Base-by-base conservation (phyloP, 2,329 filamentous ascomycete species). In the Esteya vermicola region DNA sequence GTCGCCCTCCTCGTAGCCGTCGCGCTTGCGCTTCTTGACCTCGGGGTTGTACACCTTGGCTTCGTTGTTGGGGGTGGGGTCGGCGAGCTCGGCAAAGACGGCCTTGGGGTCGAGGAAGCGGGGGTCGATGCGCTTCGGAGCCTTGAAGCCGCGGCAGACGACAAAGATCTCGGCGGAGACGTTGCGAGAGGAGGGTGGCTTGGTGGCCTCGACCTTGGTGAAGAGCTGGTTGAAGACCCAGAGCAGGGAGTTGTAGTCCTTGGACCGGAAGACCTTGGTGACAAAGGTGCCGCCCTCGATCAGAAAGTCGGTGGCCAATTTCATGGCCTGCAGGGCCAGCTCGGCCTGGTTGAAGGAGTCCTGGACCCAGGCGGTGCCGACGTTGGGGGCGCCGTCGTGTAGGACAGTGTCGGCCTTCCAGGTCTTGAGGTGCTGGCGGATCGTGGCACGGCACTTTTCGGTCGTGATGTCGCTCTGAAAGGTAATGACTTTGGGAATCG, bases 181-280 rank as follows among this genome's bases (percentile, higher is more conserved):
- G 53, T 93, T 95, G 66, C 91, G 74, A 9, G 85, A 94, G 1
- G 86, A 93, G 0, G 91, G 91, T 4, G 91, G 91, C 60, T 98
- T 98, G 6, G 91, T 98, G 36, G 93, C 89, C 57, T 98, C 89
- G 47, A 98, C 91, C 49, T 91, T 93, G 36, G 72, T 72, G 64
- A 98, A 98, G 1, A 98, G 70, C 59, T 98, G 91, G 57, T 94
- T 94, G 66, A 96, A 86, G 26, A 96, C 88, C 91, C 91, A 98
- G 36, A 96, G 71, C 34, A 98, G 63, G 43, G 85, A 80, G 57
- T 95, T 95, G 66, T 94, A 96, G 57, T 98, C 89, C 57, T 95
- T 96, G 26, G 85, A 93, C 47, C 91, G 69, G 68, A 98, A 98
- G 33, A 98, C 85, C 62, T 98, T 98, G 41, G 89, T 96, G 33